phyloP scores from a whole-genome alignment of 164 flowering plant species.

The Kingdonia uniflora region DNA sequence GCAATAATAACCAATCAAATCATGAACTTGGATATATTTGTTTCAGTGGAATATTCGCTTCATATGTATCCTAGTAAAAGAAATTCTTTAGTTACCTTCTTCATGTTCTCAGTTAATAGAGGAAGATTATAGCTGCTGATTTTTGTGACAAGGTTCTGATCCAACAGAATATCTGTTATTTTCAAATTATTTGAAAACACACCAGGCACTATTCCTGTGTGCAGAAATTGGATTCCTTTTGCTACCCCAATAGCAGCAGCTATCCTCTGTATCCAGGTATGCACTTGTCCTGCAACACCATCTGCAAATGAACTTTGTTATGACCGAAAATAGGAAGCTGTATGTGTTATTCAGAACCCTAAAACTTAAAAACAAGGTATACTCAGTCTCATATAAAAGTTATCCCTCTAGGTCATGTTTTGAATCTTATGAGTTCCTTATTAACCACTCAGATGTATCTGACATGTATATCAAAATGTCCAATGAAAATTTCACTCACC shows the following conservation, averaged over 20 bases:
- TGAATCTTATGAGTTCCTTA: too few species aligned
- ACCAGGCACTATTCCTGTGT: conserved; percentile 81
- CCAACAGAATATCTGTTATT: conserved; percentile 68
- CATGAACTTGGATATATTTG: not conserved
- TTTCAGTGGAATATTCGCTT: not conserved
- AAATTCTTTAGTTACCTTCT: conserved; percentile 28
- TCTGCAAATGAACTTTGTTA: conserved; percentile 21
- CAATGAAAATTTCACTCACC: conserved; percentile 28
- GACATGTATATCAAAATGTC: too few species aligned
- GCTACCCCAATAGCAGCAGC: conserved; percentile 75
- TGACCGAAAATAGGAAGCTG: too few species aligned
- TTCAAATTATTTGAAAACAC: conserved; percentile 58
- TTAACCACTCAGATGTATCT: too few species aligned
- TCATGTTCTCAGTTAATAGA: conserved; percentile 42
- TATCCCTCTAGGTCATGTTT: too few species aligned
- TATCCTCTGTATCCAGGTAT: conserved; percentile 78
- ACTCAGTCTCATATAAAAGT: too few species aligned
- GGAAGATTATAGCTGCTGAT: conserved; percentile 85
- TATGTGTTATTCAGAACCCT: too few species aligned
- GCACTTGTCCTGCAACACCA: conserved; percentile 25
- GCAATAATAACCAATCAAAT: conserved; percentile 13
- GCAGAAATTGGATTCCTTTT: conserved; percentile 86
- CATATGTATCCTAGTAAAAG: not conserved
- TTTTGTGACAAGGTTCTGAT: conserved; percentile 72
- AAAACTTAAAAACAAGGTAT: too few species aligned